Percentiles rank a stretch among this genome's conserved stretches.
These are phyloP conservation scores for Silene uniflora DNA, from an alignment of 148 eudicot species.

Conservation along the genomic window DNA sequence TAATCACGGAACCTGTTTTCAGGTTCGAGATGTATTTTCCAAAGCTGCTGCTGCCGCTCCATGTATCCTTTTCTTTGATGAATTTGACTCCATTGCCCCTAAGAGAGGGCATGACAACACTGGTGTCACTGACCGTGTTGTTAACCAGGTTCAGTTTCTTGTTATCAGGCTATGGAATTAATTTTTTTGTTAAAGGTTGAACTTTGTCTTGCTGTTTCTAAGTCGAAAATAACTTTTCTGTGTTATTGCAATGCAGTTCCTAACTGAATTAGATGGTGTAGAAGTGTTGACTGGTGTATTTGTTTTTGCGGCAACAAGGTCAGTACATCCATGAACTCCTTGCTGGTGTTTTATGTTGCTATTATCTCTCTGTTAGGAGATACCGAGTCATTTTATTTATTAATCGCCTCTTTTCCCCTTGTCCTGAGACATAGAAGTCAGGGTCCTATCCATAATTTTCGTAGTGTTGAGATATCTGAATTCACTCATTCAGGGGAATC, in stretches of 20 bases:
- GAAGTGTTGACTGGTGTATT: conserved; percentile 93
- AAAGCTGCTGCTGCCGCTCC: conserved; percentile 99
- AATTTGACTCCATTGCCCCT: conserved; percentile 99
- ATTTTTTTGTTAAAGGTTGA: background rate
- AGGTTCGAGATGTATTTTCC: conserved; percentile 96
- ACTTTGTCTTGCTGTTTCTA: background rate
- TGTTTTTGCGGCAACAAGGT: conserved; percentile 99
- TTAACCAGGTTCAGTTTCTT: conserved; percentile 63
- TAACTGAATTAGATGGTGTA: conserved; percentile 96
- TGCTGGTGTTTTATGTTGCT: background rate
- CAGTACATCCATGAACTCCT: conserved; percentile 16
- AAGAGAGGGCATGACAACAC: conserved; percentile 99
- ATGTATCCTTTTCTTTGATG: conserved; percentile 94
- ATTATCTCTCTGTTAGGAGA: background rate
- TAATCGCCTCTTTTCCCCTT: background rate
- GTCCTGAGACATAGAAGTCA: background rate
- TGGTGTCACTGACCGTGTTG: conserved; percentile 98
- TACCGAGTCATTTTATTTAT: background rate
- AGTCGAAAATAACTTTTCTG: conserved; percentile 4
- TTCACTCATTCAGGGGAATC: conserved; percentile 9
- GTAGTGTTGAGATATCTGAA: background rate
- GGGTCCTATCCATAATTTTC: background rate
- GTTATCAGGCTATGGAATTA: background rate
- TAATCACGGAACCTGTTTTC: conserved; percentile 24
- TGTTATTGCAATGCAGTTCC: conserved; percentile 49